Evolutionary conservation across 768 basidiomycete genomes (phyloP), one percentile per base, ranked within the genome.

Genomic region (Butyriboletus loyo): DNA sequence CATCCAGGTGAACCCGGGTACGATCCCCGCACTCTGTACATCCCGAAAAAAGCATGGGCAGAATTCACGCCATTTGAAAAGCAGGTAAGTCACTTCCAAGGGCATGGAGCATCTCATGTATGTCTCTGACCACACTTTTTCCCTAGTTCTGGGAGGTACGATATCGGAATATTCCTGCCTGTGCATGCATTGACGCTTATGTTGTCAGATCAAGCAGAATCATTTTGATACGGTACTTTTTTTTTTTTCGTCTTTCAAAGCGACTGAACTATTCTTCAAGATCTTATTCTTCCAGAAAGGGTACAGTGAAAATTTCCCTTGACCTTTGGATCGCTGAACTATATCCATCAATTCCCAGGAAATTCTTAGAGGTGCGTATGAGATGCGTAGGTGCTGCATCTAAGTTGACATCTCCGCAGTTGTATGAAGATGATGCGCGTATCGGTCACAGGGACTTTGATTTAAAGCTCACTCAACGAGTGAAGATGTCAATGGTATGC

Each of bases 231-330:
- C 97, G 17, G 88, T 89, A 61, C 11, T 56, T 46, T 46, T 28
- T 15, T 49, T 31, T 22, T 21, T 30, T 30, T 7, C 17, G 17
- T 37, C 5, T 22, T 27, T 68, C 66, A 61, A 48, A 53, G 47
- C 37, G 38, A 40, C 54, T 61, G 42, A 57, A 24, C 13, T 22
- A 19, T 50, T 24, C 53, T 27, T 58, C 9, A 58, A 88, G 86
- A 79, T 97, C 38, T 71, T 98, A 42, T 98, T 98, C 77, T 99
- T 98, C 73, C 97, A 99, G 72, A 98, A 99, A 82, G 97, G 97
- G 87, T 88, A 60, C 25, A 42, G 45, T 46, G 21, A 5, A 39
- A 30, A 46, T 69, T 58, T 54, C n/a, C 17, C 1, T 43, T 50
- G 34, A 7, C 21, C 7, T 22, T 30, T 34, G 21, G 7, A 34